phyloP scores from a whole-genome alignment of 2,329 filamentous ascomycete genomes.

The Whalleya microplaca region DNA sequence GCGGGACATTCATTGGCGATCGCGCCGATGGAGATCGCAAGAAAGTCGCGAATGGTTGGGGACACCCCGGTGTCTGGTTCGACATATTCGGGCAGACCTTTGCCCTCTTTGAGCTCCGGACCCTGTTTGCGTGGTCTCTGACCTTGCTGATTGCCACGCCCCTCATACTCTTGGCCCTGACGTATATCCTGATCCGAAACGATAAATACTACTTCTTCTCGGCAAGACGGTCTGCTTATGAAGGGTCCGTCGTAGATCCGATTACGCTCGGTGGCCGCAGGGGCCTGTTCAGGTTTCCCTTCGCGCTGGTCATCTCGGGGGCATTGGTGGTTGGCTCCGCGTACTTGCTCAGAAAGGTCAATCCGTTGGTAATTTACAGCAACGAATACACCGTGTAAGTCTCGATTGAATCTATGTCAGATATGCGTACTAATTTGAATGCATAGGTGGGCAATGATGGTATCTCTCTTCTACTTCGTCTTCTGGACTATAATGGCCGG shows the following conservation, averaged over 20 bases:
- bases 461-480: constrained; percentile 77
- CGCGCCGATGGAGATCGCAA: constrained; percentile 58
- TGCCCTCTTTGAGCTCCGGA: constrained; percentile 77
- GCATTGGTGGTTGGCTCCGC: constrained; percentile 73
- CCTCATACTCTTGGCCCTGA: constrained; percentile 69
- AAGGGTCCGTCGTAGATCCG: constrained; percentile 62
- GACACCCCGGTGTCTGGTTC: constrained; percentile 84
- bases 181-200: constrained; percentile 67
- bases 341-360: constrained; percentile 78
- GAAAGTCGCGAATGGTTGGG: constrained; percentile 68
- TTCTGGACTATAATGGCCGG: constrained; percentile 76
- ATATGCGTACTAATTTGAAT: constrained; percentile 13
- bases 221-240: constrained; percentile 57
- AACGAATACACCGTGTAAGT: constrained; percentile 74
- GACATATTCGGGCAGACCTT: constrained; percentile 84
- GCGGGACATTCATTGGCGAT: constrained; percentile 61
- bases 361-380: constrained; percentile 90
- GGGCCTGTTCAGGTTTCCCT: constrained; percentile 82
- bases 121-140: constrained; percentile 86
- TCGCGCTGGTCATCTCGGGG: constrained; percentile 71
- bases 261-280: constrained; percentile 74
- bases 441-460: constrained; percentile 74
- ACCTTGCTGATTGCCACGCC: constrained; percentile 81
- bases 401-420: background rate
- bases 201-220: constrained; percentile 92